Base-by-base conservation (phyloP, 768 basidiomycete species). In the Suillus subluteus region DNA sequence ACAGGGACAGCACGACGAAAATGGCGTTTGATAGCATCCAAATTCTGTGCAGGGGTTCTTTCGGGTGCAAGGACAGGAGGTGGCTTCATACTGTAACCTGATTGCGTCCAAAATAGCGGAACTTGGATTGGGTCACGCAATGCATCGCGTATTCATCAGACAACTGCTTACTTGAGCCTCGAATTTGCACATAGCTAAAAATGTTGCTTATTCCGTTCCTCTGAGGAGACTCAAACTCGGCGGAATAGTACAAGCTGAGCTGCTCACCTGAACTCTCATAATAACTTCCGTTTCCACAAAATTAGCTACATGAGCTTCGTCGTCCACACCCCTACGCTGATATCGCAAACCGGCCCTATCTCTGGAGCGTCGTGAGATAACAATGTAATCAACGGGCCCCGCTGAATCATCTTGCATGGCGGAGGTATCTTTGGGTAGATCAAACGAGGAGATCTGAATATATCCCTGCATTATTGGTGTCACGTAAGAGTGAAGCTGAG, bases 221-320 rank as follows among this genome's bases (percentile, higher is more conserved):
- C 93, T 95, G 68, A 58, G 59, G 66, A 15, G 38, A 7, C 7
- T 59, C 3, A 43, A 12, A 30, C 44, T 15, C 58, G 8, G 35
- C n/a, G n/a, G 0, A 61, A 30, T 32, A 32, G 40, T 23, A 16
- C 16, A 26, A 68, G 21, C 32, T 18, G 6, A 23, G 16, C 13
- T 58, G 71, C 84, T 46, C 66, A 94, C 95, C 83, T 91, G 86
- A 13, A 96, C 86, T 52, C 89, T 83, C 82, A 94, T 87, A 62
- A 97, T 89, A 3, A 93, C 91, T 79, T 98, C 96, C 0, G 95
- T 95, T 78, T 98, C 95, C 2, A 98, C 95, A 73, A 98, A 96
- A 78, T 99, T 99, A 1, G 95, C 96, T 4, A 96, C 96, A 74
- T 94, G 86, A 6, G 95, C 94, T 66, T 93, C 90, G 68, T 96